A percentile compares a stretch with the other conserved stretches of the same genome.
phyloP scores from a whole-genome alignment of 257 asterid genomes.

The Pogostemon cablin region DNA sequence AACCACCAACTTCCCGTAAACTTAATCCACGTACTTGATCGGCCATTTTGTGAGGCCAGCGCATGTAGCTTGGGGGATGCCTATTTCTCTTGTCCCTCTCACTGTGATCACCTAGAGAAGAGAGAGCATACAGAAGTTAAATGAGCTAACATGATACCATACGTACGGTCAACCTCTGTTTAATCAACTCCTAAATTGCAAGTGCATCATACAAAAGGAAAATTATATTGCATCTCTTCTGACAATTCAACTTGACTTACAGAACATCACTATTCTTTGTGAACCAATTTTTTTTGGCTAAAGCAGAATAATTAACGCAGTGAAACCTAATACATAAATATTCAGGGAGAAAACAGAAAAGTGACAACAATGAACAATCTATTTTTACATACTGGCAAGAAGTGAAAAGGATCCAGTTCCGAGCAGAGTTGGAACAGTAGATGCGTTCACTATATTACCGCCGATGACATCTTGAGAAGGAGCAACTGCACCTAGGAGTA shows the following conservation, averaged over 20 bases:
- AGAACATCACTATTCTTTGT: slow-evolving; percentile 16
- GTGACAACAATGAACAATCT: slow-evolving; percentile 18
- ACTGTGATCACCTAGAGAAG: slow-evolving; percentile 63
- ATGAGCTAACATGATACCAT: slow-evolving; percentile 31
- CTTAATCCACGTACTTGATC: slow-evolving; percentile 90
- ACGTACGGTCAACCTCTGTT: slow-evolving; percentile 15
- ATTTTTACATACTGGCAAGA: slow-evolving; percentile 58
- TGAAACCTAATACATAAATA: slow-evolving; percentile 14
- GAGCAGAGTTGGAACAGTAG: slow-evolving; percentile 87
- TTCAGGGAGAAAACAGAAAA: not conserved
- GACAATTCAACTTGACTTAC: slow-evolving; percentile 23
- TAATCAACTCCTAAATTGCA: slow-evolving; percentile 27
- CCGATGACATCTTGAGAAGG: slow-evolving; percentile 55
- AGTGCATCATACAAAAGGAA: slow-evolving; percentile 6
- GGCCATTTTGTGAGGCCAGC: slow-evolving; percentile 92
- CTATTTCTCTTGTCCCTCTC: slow-evolving; percentile 46
- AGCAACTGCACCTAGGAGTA: slow-evolving; percentile 60
- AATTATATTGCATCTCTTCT: slow-evolving; percentile 13
- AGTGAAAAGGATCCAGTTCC: slow-evolving; percentile 92
- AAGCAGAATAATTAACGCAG: slow-evolving; percentile 25
- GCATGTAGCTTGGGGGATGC: slow-evolving; percentile 68
- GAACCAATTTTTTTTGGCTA: slow-evolving; percentile 1
- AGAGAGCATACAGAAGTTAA: slow-evolving; percentile 41
- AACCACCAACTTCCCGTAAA: slow-evolving; percentile 95
- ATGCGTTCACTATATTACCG: slow-evolving; percentile 64